Percentiles rank a stretch among this genome's conserved stretches.
phyloP scores from a whole-genome alignment of 129 eudicot genomes.

The Artemisia annua region DNA sequence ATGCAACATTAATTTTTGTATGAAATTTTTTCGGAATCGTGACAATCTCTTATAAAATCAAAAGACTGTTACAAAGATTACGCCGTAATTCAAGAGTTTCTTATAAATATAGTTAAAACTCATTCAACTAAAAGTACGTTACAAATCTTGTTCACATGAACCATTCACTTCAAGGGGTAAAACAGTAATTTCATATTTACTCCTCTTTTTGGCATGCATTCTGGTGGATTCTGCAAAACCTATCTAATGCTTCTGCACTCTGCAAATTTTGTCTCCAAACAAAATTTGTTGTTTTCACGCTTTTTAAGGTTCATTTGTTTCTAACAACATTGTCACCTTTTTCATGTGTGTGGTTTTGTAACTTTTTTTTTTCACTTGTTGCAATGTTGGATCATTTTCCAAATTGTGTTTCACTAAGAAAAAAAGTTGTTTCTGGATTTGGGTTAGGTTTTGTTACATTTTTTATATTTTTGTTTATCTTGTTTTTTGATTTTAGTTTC shows the following conservation, averaged over 20 bases:
- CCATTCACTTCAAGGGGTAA: slow-evolving; percentile 19
- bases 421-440: slow-evolving; percentile 63
- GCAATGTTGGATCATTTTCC: slow-evolving; percentile 51
- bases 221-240: slow-evolving; percentile 24
- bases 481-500: slow-evolving; percentile 44
- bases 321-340: slow-evolving; percentile 16
- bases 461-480: slow-evolving; percentile 38
- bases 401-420: slow-evolving; percentile 45
- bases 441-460: slow-evolving; percentile 51
- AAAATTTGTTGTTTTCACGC: slow-evolving; percentile 16
- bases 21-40: slow-evolving; percentile 2
- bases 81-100: slow-evolving; percentile 6
- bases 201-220: slow-evolving; percentile 31
- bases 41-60: background rate
- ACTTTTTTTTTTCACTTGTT: slow-evolving; percentile 23
- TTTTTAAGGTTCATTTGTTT: slow-evolving; percentile 6
- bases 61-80: slow-evolving; percentile 6
- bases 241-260: slow-evolving; percentile 28
- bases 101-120: slow-evolving; percentile 7
- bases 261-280: slow-evolving; percentile 27
- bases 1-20: background rate
- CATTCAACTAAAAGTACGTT: slow-evolving; percentile 15
- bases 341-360: slow-evolving; percentile 21
- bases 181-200: slow-evolving; percentile 6
- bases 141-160: background rate